Evolutionary conservation across 305 asterid genomes (phyloP).

Genomic region (Fraxinus velutina): DNA sequence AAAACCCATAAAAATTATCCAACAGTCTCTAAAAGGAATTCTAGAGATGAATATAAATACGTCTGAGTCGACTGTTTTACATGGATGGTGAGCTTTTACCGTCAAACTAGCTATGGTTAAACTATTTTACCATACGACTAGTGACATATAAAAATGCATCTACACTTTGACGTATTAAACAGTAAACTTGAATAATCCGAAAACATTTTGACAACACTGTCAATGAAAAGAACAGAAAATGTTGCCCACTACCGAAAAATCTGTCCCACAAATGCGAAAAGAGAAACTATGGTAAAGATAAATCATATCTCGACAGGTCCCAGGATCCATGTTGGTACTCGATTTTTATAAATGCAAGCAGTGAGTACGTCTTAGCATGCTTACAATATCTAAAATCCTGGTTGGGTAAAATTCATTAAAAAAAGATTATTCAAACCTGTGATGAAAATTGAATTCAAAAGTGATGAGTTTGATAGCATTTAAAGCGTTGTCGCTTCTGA

Average conservation of each 20-base stretch:
- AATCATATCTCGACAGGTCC: neutral
- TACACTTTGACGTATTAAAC: neutral
- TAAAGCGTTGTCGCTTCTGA: slow-evolving; percentile 13
- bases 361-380: neutral
- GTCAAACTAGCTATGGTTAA: neutral
- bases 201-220: neutral
- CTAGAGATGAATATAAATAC: no score
- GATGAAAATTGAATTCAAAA: slow-evolving; percentile 25
- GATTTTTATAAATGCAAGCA: neutral
- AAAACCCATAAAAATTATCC: neutral
- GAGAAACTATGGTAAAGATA: neutral
- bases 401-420: neutral
- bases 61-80: neutral
- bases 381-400: neutral
- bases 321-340: slow-evolving; percentile 4
- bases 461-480: slow-evolving; percentile 19
- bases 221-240: neutral
- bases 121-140: neutral
- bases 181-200: neutral
- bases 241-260: neutral
- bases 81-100: neutral
- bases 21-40: neutral
- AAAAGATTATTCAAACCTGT: slow-evolving; percentile 15
- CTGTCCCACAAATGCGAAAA: neutral
- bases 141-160: neutral